Conservation (phyloP, 257 asterid genomes). For the Oldenlandia corymbosa region DNA sequence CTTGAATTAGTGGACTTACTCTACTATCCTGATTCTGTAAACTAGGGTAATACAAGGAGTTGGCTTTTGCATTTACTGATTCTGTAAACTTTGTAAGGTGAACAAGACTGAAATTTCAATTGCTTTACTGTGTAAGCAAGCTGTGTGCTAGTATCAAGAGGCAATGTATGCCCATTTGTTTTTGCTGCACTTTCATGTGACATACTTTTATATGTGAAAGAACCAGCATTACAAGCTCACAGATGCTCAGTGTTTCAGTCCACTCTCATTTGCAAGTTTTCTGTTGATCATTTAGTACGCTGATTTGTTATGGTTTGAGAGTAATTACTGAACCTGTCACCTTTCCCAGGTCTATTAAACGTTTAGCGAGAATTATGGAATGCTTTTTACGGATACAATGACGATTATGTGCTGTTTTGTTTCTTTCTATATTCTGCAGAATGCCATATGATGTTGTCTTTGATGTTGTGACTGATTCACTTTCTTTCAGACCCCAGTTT, state of each 20-base stretch:
- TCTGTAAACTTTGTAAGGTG: too few species aligned
- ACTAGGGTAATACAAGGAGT: too few species aligned
- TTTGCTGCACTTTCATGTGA: too few species aligned
- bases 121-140: too few species aligned
- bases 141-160: neutral
- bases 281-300: neutral
- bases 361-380: neutral
- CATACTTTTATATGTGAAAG: neutral
- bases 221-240: neutral
- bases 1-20: neutral
- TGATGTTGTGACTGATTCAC: neutral
- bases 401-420: neutral
- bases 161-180: too few species aligned
- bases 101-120: too few species aligned
- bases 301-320: constrained; percentile 1
- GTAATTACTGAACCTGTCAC: neutral
- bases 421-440: neutral
- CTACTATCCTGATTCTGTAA: neutral
- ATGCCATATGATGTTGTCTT: neutral
- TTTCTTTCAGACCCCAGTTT: neutral
- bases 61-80: neutral
- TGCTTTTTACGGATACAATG: neutral
- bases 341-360: neutral
- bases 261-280: neutral
- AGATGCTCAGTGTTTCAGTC: neutral